A percentile compares a stretch with the other conserved stretches of the same genome.
phyloP scores from a whole-genome alignment of 2,329 filamentous ascomycete species.

The Diaporthe sp. region DNA sequence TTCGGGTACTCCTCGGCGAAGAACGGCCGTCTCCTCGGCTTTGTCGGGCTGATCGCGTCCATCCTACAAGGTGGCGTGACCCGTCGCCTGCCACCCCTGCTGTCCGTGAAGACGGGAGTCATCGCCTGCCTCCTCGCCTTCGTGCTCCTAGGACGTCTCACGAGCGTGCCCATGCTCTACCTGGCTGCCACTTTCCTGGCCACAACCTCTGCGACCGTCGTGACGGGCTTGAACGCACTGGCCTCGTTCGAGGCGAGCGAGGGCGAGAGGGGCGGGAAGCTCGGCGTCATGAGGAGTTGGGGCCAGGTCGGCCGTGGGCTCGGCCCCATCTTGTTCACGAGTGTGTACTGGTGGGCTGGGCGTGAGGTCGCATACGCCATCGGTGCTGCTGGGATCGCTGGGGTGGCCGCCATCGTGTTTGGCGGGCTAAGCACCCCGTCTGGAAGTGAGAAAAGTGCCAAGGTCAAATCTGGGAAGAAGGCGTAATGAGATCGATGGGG shows the following conservation, averaged over 20 bases:
- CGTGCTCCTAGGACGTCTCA: slow-evolving; percentile 79
- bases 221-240: slow-evolving; percentile 91
- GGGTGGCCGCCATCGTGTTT: slow-evolving; percentile 80
- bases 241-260: slow-evolving; percentile 90
- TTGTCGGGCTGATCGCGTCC: slow-evolving; percentile 90
- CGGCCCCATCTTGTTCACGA: slow-evolving; percentile 91
- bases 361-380: slow-evolving; percentile 86
- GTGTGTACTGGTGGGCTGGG: slow-evolving; percentile 98
- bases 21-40: slow-evolving; percentile 89
- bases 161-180: slow-evolving; percentile 80
- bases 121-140: slow-evolving; percentile 84
- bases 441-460: slow-evolving; percentile 46
- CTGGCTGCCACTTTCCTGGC: slow-evolving; percentile 86
- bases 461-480: slow-evolving; percentile 41
- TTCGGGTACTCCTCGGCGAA: slow-evolving; percentile 85
- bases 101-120: slow-evolving; percentile 85
- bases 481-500: slow-evolving; percentile 29
- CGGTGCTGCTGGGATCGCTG: slow-evolving; percentile 84
- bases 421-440: slow-evolving; percentile 77
- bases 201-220: slow-evolving; percentile 92
- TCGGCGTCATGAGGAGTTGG: slow-evolving; percentile 84
- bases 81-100: slow-evolving; percentile 83
- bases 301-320: slow-evolving; percentile 91
- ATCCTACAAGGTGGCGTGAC: slow-evolving; percentile 95
- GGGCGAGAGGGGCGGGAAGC: slow-evolving; percentile 85